Conservation (phyloP, 805 yeast genomes). For the Candida hungchunana region DNA sequence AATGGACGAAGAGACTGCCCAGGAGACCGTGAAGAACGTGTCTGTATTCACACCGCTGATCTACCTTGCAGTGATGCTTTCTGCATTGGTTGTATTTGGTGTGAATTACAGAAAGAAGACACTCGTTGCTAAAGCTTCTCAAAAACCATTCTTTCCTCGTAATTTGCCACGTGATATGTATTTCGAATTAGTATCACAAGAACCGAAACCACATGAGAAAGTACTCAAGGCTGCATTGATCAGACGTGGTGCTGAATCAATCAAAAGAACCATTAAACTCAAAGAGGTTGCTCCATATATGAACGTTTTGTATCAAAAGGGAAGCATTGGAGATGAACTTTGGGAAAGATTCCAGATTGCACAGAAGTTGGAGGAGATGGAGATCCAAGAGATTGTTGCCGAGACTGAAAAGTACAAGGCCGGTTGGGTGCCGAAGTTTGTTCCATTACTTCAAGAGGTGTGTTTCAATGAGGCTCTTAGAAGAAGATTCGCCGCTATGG, state of each 20-base stretch:
- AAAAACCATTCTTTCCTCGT: constrained; percentile 70
- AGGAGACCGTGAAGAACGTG: constrained; percentile 24
- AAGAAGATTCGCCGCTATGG: constrained; percentile 52
- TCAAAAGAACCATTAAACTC: constrained; percentile 76
- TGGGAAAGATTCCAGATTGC: constrained; percentile 78
- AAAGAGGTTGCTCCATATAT: constrained; percentile 74
- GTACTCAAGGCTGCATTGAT: constrained; percentile 65
- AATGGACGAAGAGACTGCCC: constrained; percentile 14
- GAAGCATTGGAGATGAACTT: constrained; percentile 87
- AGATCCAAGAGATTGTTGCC: constrained; percentile 66
- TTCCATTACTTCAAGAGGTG: constrained; percentile 80
- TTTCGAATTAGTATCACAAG: constrained; percentile 48
- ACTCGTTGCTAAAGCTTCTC: constrained; percentile 44
- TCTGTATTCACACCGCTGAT: constrained; percentile 70
- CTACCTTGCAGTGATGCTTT: constrained; percentile 64
- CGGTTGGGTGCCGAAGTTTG: constrained; percentile 77
- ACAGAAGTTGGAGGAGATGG: constrained; percentile 73
- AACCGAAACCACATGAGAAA: constrained; percentile 67
- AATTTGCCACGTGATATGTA: constrained; percentile 65
- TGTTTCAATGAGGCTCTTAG: constrained; percentile 89
- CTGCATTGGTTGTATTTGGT: constrained; percentile 67
- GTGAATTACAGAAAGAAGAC: constrained; percentile 59
- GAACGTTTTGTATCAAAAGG: constrained; percentile 72
- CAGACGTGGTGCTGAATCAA: constrained; percentile 79
- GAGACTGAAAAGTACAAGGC: constrained; percentile 72